Evolutionary conservation across 345 rosid species (phyloP).

Genomic region (Salix koriyanagi): DNA sequence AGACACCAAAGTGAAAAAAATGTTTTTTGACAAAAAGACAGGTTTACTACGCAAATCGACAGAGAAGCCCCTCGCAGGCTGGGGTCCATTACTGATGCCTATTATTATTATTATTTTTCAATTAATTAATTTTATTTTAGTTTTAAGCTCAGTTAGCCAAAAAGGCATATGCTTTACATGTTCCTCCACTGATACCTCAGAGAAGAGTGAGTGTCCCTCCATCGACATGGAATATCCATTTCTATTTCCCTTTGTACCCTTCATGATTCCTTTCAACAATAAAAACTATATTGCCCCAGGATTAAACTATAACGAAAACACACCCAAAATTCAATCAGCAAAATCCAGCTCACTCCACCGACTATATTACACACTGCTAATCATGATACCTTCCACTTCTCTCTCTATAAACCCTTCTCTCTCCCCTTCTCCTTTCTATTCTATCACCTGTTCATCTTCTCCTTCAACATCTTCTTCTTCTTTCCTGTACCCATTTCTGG

Average conservation of each 20-base stretch:
- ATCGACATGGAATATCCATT: constrained; percentile 14
- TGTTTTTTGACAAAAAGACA: no score
- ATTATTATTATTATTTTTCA: no score
- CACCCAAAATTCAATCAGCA: neutral
- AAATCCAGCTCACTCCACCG: neutral
- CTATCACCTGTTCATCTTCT: constrained; percentile 18
- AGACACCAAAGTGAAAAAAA: no score
- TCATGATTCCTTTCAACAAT: constrained; percentile 4
- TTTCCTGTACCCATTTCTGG: constrained; percentile 11
- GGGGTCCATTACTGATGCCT: no score
- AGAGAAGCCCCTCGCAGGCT: no score
- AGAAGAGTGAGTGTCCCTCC: neutral
- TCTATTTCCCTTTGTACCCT: neutral
- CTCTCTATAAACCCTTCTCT: constrained; percentile 52
- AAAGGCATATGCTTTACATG: constrained; percentile 19
- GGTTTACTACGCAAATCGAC: no score
- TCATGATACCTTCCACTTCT: constrained; percentile 36
- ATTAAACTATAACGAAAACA: neutral
- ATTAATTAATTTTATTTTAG: no score
- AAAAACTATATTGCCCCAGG: neutral
- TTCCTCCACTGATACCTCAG: constrained; percentile 7
- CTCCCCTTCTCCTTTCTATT: constrained; percentile 26
- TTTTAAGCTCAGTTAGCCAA: neutral
- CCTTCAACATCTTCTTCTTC: constrained; percentile 19
- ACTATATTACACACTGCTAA: neutral